phyloP scores from a whole-genome alignment of 805 yeast species.

The Kuraishia capsulata region DNA sequence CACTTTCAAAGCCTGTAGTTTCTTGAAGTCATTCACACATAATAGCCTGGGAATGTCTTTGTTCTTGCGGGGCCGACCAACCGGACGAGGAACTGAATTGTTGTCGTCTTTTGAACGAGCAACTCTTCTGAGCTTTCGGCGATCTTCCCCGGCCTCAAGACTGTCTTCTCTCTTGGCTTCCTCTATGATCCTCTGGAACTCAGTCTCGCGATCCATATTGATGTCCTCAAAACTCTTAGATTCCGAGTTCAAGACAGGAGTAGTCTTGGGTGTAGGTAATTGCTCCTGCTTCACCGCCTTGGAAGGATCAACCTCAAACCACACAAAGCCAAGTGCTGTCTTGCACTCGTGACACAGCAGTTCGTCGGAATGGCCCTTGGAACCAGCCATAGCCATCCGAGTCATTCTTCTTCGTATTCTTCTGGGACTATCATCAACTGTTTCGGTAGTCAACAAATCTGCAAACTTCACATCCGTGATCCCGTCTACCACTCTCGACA shows the following conservation, averaged over 20 bases:
- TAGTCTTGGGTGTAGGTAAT: conserved; percentile 21
- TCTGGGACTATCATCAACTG: conserved; percentile 1
- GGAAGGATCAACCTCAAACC: conserved; percentile 28
- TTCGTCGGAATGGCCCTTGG: too few relatives aligned
- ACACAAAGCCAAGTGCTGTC: conserved; percentile 37
- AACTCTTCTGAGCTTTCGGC: too few relatives aligned
- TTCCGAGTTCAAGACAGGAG: conserved; percentile 1
- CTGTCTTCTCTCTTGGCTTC: conserved; percentile 11
- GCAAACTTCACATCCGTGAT: conserved; percentile 5
- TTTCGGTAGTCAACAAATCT: conserved; percentile 4
- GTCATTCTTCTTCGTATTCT: conserved; percentile 3
- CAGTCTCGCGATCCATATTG: conserved; percentile 12
- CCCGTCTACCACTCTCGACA: conserved; percentile 1
- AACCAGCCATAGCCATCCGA: conserved; percentile 13
- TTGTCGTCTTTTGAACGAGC: too few relatives aligned
- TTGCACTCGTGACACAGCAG: conserved; percentile 39
- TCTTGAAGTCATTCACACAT: background rate
- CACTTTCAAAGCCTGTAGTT: background rate
- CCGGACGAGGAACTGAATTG: too few relatives aligned
- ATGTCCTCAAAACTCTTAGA: conserved; percentile 5
- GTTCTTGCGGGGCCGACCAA: too few relatives aligned
- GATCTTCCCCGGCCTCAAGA: too few relatives aligned
- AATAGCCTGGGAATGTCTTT: background rate
- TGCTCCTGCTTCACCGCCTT: conserved; percentile 2
- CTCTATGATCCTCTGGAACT: conserved; percentile 12